Evolutionary conservation across 768 basidiomycete species (phyloP).

Genomic region (Suillus bovinus): DNA sequence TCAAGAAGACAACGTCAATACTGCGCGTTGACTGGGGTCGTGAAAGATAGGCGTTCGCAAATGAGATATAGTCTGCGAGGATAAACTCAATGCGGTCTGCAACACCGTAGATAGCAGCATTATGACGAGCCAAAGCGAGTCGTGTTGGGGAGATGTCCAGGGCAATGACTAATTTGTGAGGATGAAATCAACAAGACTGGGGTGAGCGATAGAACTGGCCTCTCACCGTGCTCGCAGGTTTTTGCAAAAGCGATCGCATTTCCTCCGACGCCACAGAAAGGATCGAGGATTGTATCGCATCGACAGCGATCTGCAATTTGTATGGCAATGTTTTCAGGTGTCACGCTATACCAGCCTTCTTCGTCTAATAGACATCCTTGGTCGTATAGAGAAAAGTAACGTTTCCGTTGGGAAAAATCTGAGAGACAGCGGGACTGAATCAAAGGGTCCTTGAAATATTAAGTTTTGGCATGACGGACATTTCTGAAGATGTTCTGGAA

Average conservation of each 20-base stretch:
- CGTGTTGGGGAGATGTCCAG: constrained; percentile 83
- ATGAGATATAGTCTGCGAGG: constrained; percentile 80
- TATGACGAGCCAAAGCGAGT: constrained; percentile 90
- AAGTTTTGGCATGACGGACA: constrained; percentile 50
- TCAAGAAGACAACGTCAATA: constrained; percentile 90
- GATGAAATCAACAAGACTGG: constrained; percentile 6
- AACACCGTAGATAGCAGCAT: constrained; percentile 92
- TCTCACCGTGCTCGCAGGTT: constrained; percentile 89
- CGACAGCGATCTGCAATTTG: constrained; percentile 94
- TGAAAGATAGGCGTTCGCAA: constrained; percentile 56
- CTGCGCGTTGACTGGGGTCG: constrained; percentile 39
- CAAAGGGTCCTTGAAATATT: neutral
- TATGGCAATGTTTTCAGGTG: constrained; percentile 87
- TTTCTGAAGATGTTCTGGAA: constrained; percentile 79
- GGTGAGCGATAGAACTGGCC: neutral
- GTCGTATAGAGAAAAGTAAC: constrained; percentile 79
- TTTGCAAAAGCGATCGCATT: constrained; percentile 97
- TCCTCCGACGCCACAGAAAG: constrained; percentile 97
- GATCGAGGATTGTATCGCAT: constrained; percentile 82
- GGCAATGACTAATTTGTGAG: constrained; percentile 74
- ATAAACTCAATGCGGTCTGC: constrained; percentile 95
- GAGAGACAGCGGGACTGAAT: constrained; percentile 9
- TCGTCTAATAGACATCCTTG: constrained; percentile 86
- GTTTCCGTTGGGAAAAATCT: constrained; percentile 88
- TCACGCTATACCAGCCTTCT: constrained; percentile 98